Base-by-base conservation (phyloP, 352 stramenopile species). In the Labyrinthula sp. region DNA sequence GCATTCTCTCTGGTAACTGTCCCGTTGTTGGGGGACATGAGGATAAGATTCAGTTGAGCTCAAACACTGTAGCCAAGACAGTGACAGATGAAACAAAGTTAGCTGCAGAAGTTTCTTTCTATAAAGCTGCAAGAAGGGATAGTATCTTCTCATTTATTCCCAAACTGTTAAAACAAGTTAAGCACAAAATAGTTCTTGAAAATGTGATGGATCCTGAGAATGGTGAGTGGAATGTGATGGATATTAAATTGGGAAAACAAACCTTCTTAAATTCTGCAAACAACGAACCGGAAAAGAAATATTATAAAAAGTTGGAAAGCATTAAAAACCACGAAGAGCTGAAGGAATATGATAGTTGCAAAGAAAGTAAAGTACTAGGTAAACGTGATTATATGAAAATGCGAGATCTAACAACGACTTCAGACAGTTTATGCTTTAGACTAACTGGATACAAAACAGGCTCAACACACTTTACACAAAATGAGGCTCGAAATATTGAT, bases 371-470 rank as follows among this genome's bases (percentile, higher is more conserved):
- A 28, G n/a, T n/a, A n/a, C 43, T 52, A 9, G 43, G 43, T 28
- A 52, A 52, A 35, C 30, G 43, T 20, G 43, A 52, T 28, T 52
- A 52, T 35, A 21, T 52, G 4, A 18, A 23, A 7, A 45, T 52
- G 4, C 43, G 43, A 14, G 43, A 52, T 20, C 31, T 35, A 10
- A 50, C 43, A 4, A 52, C 43, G 21, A 52, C 43, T 28, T 52
- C 43, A 5, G 9, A 10, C 14, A 35, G 43, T 31, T 35, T 52
- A 7, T 31, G 38, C 4, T 52, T 52, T 50, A 31, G 43, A 6
- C 43, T 52, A 9, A 52, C 43, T 9, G 43, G 31, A 3, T 20
- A 45, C 10, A 14, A 38, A 24, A 31, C 40, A 18, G 43, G 43
- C 37, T 25, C 40, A 31, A 45, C 40, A 17, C 30, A 29, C 14